phyloP scores from a whole-genome alignment of 2,329 filamentous ascomycete species.

The Alternaria panax region DNA sequence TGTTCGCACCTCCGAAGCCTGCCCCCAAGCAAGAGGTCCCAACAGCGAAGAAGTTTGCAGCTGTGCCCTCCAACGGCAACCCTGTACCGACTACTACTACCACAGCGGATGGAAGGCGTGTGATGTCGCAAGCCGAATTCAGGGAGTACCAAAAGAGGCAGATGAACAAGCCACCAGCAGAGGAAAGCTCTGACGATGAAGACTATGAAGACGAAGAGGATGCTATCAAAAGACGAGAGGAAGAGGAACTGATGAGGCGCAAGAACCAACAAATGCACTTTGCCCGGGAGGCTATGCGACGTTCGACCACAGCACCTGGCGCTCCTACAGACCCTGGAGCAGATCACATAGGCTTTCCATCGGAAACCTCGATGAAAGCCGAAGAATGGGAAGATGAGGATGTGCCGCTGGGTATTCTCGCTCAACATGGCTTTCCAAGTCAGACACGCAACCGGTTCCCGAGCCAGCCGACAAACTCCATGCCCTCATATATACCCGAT shows the following conservation, averaged over 20 bases:
- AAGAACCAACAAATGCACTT: slow-evolving; percentile 47
- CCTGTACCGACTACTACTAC: slow-evolving; percentile 18
- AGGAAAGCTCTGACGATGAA: slow-evolving; percentile 43
- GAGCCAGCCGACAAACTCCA: slow-evolving; percentile 39
- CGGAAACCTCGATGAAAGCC: slow-evolving; percentile 45
- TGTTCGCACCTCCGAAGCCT: slow-evolving; percentile 35
- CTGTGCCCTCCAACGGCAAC: slow-evolving; percentile 17
- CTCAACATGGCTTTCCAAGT: slow-evolving; percentile 48
- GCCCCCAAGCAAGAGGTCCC: slow-evolving; percentile 14
- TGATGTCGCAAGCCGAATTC: slow-evolving; percentile 47
- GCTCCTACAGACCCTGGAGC: slow-evolving; percentile 25
- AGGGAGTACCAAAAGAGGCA: slow-evolving; percentile 40
- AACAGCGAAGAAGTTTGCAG: slow-evolving; percentile 13
- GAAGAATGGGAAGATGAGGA: slow-evolving; percentile 51
- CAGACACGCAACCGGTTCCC: slow-evolving; percentile 35
- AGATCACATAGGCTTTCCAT: slow-evolving; percentile 44
- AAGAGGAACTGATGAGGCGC: slow-evolving; percentile 42
- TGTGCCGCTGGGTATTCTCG: slow-evolving; percentile 49
- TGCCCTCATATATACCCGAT: slow-evolving; percentile 47
- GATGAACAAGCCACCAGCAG: slow-evolving; percentile 31
- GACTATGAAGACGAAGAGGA: slow-evolving; percentile 51
- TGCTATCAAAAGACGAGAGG: slow-evolving; percentile 41
- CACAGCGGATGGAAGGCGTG: slow-evolving; percentile 27
- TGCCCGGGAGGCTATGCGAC: slow-evolving; percentile 44
- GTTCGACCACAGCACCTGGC: slow-evolving; percentile 42